Percentiles rank a stretch among this genome's conserved stretches.
Evolutionary conservation across 495 filamentous ascomycete genomes (phyloP).

Genomic region (Aspergillus hancockii): DNA sequence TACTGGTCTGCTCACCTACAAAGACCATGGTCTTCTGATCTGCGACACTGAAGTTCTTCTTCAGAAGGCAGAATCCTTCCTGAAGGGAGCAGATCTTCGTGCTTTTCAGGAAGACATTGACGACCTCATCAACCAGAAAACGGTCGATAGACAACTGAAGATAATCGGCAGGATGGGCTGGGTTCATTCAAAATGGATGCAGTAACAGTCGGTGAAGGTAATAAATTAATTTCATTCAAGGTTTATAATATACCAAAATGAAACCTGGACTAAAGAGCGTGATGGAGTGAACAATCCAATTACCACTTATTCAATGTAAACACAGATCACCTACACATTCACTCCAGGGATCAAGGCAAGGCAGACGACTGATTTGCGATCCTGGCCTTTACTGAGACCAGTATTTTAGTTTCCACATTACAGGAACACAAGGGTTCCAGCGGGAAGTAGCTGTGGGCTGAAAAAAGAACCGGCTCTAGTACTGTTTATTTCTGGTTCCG

Average conservation of each 20-base stretch:
- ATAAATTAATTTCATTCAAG: neutral
- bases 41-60: slow-evolving; percentile 84
- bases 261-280: neutral
- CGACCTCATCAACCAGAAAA: slow-evolving; percentile 74
- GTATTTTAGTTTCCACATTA: too few relatives aligned
- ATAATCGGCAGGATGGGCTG: slow-evolving; percentile 82
- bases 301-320: neutral
- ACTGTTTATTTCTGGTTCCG: neutral
- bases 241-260: neutral
- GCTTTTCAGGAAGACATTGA: slow-evolving; percentile 85
- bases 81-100: slow-evolving; percentile 69
- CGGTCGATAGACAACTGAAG: slow-evolving; percentile 70
- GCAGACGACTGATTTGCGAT: too few relatives aligned
- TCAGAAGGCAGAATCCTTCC: slow-evolving; percentile 57
- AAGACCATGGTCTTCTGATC: slow-evolving; percentile 84
- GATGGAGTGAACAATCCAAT: neutral
- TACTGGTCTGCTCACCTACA: slow-evolving; percentile 74
- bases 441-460: too few relatives aligned
- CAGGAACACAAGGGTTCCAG: too few relatives aligned
- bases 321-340: too few relatives aligned
- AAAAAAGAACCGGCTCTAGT: neutral
- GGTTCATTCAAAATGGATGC: slow-evolving; percentile 79
- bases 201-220: slow-evolving; percentile 7
- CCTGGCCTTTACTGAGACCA: too few relatives aligned
- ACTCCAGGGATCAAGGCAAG: too few relatives aligned